Base-by-base conservation (phyloP, 495 filamentous ascomycete species). In the Aspergillus diversus region DNA sequence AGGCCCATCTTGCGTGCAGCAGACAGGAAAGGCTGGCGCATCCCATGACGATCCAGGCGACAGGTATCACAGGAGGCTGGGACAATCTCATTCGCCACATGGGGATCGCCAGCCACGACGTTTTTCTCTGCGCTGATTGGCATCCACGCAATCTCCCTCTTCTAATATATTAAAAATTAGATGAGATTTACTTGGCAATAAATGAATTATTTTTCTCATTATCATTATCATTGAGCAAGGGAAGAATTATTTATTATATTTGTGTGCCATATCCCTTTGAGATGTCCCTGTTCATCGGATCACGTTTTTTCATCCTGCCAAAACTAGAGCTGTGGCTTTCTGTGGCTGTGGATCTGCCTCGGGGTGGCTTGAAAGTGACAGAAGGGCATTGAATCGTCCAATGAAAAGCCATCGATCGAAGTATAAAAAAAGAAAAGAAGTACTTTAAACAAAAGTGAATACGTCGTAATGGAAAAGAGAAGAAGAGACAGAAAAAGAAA, bases 41-140 rank as follows among this genome's bases (percentile, higher is more conserved):
- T 60, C 63, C 63, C 64, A 64, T 52, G 46, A 62, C 33, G 63
- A 39, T 52, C 62, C 59, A 48, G 58, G 49, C 51, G 65, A 63
- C 60, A 50, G 60, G 60, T 52, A 53, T 60, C 64, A 71, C 67
- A 64, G 66, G 64, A 66, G 66, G 63, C 66, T 68, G 66, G 69
- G 64, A 57, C 42, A 55, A 59, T 51, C 57, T 49, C 13, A 57
- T 50, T 62, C 66, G 50, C 55, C 50, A 57, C 48, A 61, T 51
- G 52, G 59, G 21, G 51, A 57, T 27, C 42, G 31, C 68, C 68
- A 70, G 68, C 68, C 68, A 67, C 68, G 60, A 53, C 32, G n/a
- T 55, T 63, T 63, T 65, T 60, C 50, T 39, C 12, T 7, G 5
- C 43, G 33, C 33, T 55, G 46, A 48, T 57, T 52, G 9, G 13